Evolutionary conservation across 2,329 filamentous ascomycete species (phyloP).

Genomic region (Fulvia fulva): DNA sequence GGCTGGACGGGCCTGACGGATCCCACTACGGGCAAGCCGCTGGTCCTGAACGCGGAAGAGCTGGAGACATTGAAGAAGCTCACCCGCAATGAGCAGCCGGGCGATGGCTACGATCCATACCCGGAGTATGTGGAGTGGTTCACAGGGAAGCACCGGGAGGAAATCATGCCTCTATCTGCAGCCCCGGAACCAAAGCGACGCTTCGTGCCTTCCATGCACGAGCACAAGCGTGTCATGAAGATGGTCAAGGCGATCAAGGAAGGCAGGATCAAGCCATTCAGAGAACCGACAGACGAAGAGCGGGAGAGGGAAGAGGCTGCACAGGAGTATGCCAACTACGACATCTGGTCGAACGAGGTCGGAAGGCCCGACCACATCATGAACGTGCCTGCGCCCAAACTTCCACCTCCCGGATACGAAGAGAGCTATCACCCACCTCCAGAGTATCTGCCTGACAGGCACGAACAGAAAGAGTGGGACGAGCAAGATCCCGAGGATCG

Average conservation of each 20-base stretch:
- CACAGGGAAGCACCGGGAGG: conserved; percentile 72
- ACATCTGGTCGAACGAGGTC: conserved; percentile 92
- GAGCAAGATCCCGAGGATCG: conserved; percentile 83
- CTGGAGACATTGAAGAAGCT: conserved; percentile 82
- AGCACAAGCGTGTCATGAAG: conserved; percentile 94
- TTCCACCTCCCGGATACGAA: conserved; percentile 88
- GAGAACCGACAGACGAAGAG: conserved; percentile 64
- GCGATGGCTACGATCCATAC: conserved; percentile 89
- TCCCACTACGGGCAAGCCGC: conserved; percentile 84
- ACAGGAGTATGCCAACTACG: conserved; percentile 69
- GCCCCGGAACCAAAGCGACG: conserved; percentile 94
- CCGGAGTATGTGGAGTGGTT: conserved; percentile 93
- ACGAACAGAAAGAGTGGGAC: conserved; percentile 83
- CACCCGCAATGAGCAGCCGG: conserved; percentile 81
- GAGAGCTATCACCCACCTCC: conserved; percentile 94
- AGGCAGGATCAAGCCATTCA: conserved; percentile 88
- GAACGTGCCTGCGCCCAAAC: conserved; percentile 91
- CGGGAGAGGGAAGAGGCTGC: conserved; percentile 59
- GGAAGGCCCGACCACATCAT: conserved; percentile 79
- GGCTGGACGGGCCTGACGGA: conserved; percentile 97
- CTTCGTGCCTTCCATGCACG: conserved; percentile 94
- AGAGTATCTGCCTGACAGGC: conserved; percentile 84
- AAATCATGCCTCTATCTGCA: conserved; percentile 90
- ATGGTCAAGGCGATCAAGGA: conserved; percentile 93
- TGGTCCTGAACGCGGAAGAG: conserved; percentile 83